Conservation (phyloP, 1,284 basidiomycete species). For the Ganoderma sinense region DNA sequence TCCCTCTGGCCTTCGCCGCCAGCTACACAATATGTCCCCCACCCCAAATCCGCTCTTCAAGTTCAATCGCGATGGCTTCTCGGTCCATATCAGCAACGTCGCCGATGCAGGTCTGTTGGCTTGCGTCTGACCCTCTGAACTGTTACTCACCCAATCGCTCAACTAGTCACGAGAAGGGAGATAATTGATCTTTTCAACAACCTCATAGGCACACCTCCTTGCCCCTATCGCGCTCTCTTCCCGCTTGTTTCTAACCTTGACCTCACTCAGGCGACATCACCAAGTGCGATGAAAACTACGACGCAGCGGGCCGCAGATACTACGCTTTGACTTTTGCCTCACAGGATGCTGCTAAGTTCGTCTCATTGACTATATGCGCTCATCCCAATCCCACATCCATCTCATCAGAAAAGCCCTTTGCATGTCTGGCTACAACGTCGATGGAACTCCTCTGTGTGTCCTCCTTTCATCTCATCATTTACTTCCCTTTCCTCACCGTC, state of each 20-base stretch:
- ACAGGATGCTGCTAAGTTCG: constrained; percentile 56
- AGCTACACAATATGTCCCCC: constrained; percentile 29
- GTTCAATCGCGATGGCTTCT: constrained; percentile 44
- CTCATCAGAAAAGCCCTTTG: constrained; percentile 64
- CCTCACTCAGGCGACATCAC: constrained; percentile 52
- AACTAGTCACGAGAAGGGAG: constrained; percentile 53
- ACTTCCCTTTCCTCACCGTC: not conserved
- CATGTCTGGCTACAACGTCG: constrained; percentile 71
- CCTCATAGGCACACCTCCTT: constrained; percentile 54
- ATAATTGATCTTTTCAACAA: constrained; percentile 63
- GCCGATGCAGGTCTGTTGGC: constrained; percentile 45
- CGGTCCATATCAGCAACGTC: constrained; percentile 54
- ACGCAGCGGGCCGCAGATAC: constrained; percentile 45
- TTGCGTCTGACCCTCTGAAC: not conserved
- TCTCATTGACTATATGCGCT: constrained; percentile 19
- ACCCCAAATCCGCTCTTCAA: constrained; percentile 42
- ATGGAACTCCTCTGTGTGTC: constrained; percentile 61
- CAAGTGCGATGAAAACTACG: constrained; percentile 48
- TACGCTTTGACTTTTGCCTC: constrained; percentile 60
- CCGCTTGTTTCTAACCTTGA: constrained; percentile 9
- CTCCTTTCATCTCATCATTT: not conserved
- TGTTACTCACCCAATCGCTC: not conserved
- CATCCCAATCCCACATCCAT: constrained; percentile 8
- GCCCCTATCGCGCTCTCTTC: not conserved
- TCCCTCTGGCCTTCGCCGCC: constrained; percentile 11